phyloP scores from a whole-genome alignment of 2,329 filamentous ascomycete species.

The Parastagonospora nodorum region DNA sequence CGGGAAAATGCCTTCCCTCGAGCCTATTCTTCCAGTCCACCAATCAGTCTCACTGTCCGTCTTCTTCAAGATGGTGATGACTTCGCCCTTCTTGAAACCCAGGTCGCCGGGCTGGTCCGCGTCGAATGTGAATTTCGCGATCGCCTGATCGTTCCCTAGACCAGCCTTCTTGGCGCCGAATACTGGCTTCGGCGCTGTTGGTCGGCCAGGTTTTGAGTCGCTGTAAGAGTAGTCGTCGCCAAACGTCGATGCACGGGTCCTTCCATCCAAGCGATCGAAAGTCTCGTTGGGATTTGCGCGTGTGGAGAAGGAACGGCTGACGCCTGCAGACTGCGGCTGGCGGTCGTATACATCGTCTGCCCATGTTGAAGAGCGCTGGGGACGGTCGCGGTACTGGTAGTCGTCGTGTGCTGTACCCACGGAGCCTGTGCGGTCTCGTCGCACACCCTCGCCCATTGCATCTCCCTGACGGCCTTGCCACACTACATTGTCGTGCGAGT shows the following conservation, averaged over 20 bases:
- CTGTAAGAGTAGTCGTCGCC: constrained; percentile 59
- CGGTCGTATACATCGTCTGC: constrained; percentile 76
- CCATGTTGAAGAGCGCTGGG: constrained; percentile 72
- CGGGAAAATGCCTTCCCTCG: constrained; percentile 88
- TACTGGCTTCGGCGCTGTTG: constrained; percentile 86
- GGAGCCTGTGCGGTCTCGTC: constrained; percentile 55
- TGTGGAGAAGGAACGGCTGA: constrained; percentile 57
- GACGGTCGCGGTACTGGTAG: constrained; percentile 60
- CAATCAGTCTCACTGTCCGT: constrained; percentile 94
- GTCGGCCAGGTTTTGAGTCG: constrained; percentile 72
- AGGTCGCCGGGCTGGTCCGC: constrained; percentile 90
- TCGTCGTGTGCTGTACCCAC: constrained; percentile 44
- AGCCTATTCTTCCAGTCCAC: constrained; percentile 94
- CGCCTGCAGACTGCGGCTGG: constrained; percentile 39
- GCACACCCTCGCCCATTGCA: constrained; percentile 70
- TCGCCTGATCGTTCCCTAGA: constrained; percentile 73
- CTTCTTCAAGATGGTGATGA: constrained; percentile 93
- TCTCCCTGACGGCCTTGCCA: constrained; percentile 78
- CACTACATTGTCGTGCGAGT: constrained; percentile 78
- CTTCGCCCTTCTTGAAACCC: constrained; percentile 94
- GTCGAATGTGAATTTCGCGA: constrained; percentile 93
- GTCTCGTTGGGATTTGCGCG: constrained; percentile 56
- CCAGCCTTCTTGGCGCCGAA: constrained; percentile 62
- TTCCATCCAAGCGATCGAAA: constrained; percentile 52
- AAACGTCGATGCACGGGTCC: constrained; percentile 49